A percentile compares a stretch with the other conserved stretches of the same genome.
Conservation (phyloP, 2,329 filamentous ascomycete species). For the Simplicillium aogashimaense region DNA sequence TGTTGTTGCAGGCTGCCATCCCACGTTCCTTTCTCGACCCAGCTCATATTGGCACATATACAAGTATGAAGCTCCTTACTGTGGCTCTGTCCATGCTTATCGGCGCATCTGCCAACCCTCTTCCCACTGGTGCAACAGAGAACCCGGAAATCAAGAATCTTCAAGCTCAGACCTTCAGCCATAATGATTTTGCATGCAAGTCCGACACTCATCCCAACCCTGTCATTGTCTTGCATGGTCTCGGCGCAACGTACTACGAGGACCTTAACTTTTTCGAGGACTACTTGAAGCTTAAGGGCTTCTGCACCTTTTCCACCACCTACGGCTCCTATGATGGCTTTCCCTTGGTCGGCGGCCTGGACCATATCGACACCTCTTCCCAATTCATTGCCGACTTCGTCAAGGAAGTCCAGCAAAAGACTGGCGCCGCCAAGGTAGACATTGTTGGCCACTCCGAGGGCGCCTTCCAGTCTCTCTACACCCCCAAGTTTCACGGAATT, state of each 20-base stretch:
- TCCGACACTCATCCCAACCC: slow-evolving; percentile 8
- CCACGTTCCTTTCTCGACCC: no score
- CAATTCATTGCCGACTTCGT: slow-evolving; percentile 10
- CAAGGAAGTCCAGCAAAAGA: slow-evolving; percentile 7
- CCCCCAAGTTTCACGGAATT: slow-evolving; percentile 9
- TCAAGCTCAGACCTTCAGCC: neutral
- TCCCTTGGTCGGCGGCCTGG: slow-evolving; percentile 11
- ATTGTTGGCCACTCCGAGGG: slow-evolving; percentile 14
- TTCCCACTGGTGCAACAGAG: neutral
- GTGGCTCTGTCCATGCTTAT: neutral
- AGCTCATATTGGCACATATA: no score
- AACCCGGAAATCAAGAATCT: neutral
- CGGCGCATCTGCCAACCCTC: neutral
- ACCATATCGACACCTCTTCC: slow-evolving; percentile 9
- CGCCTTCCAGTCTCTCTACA: slow-evolving; percentile 12
- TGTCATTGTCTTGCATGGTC: slow-evolving; percentile 12
- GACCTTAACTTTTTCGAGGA: slow-evolving; percentile 10
- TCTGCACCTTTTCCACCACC: slow-evolving; percentile 12
- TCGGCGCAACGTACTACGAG: slow-evolving; percentile 9
- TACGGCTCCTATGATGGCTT: slow-evolving; percentile 10
- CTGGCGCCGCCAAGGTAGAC: slow-evolving; percentile 11
- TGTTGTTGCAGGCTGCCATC: no score
- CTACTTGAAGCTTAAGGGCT: slow-evolving; percentile 7
- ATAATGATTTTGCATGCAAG: slow-evolving; percentile 11
- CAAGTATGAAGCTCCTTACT: neutral